Conservation (phyloP, 345 rosid genomes). For the Punica granatum region DNA sequence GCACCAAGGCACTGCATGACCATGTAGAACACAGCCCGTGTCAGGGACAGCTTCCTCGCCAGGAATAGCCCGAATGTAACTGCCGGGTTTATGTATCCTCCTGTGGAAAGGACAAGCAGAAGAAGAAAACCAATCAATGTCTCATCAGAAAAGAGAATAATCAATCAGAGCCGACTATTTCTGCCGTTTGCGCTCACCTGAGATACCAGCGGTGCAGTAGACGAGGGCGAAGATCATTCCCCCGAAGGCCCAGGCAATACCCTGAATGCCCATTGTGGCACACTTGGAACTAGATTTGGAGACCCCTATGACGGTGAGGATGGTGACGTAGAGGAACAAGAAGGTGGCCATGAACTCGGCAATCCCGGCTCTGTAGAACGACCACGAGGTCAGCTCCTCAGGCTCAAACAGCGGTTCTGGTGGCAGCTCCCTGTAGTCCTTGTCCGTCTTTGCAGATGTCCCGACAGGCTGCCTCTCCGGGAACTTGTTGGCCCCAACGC, state of each 20-base stretch:
- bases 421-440: constrained; percentile 53
- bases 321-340: constrained; percentile 54
- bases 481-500: constrained; percentile 56
- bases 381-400: constrained; percentile 59
- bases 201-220: constrained; percentile 73
- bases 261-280: constrained; percentile 54
- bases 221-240: constrained; percentile 83
- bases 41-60: constrained; percentile 64
- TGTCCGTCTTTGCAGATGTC: constrained; percentile 46
- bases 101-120: constrained; percentile 21
- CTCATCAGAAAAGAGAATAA: background rate
- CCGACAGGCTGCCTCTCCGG: constrained; percentile 66
- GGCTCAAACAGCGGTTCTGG: constrained; percentile 60
- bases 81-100: constrained; percentile 72
- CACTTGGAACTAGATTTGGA: constrained; percentile 31
- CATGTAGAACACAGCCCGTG: constrained; percentile 56
- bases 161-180: background rate
- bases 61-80: constrained; percentile 57
- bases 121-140: background rate
- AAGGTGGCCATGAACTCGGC: constrained; percentile 64
- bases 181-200: constrained; percentile 24
- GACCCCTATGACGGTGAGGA: constrained; percentile 67
- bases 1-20: constrained; percentile 70
- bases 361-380: constrained; percentile 67
- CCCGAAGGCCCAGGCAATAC: constrained; percentile 76